Base-by-base conservation (phyloP, 345 rosid genomes). In the Toxicodendron radicans region DNA sequence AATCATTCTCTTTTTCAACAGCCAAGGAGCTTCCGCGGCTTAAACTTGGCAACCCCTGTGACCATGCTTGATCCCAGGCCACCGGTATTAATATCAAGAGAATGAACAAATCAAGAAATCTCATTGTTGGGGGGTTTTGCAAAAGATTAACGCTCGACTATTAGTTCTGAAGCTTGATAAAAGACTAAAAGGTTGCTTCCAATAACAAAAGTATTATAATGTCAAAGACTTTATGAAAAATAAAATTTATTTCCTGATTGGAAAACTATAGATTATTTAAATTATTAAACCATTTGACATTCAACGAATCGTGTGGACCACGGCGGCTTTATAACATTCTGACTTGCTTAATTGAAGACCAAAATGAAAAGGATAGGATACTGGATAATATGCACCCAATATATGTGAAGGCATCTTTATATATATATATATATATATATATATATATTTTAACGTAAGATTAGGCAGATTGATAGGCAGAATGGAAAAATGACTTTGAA, bases 1-100 rank as follows among this genome's bases (percentile, higher is more conserved):
- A 52, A 32, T 67, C 73, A 58, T 38, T 58, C 73, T 60, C 73
- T 11, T 41, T 78, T 30, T 67, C 80, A 60, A 67, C 76, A 41
- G 76, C 53, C 52, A 78, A 20, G 53, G 68, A 67, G 64, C 33
- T 73, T 23, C 73, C 69, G 2, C 27, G 58, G 51, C 38, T 53
- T 72, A 78, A 73, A 13, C 64, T 68, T 56, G 33, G 65, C 62
- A 60, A 20, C 35, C 75, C 68, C 58, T 67, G 46, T 0, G 20
- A 46, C 59, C 33, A 57, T 53, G 57, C 30, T 57, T 54, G 56
- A 60, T 20, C 58, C 68, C 46, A 18, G n/a, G 32, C 21, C 30
- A 48, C 46, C 27, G 75, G 67, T 30, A 32, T 58, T 49, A 51
- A 62, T 61, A 62, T 60, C 67, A 72, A 18, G 30, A 62, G 46